Evolutionary conservation across 169 alveolate species (phyloP), one percentile per base, ranked within the genome.

Genomic region (Eimeria tenella): DNA sequence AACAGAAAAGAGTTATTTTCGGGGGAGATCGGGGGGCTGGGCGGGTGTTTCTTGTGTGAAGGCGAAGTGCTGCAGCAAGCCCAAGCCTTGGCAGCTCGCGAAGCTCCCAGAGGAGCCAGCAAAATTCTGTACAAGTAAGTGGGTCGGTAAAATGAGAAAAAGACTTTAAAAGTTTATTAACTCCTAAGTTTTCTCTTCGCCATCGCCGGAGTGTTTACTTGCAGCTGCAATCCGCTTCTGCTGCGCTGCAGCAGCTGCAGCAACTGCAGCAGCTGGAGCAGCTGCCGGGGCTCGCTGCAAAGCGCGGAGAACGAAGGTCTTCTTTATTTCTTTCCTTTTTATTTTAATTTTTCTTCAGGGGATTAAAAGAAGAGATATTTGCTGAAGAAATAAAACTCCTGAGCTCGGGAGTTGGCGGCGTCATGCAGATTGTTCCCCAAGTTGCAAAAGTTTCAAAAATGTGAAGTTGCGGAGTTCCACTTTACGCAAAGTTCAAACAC

Each of bases 51-150:
- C 6, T 60, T 60, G 15, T 68, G 11, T 13, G 13, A 19, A 79
- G 88, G 70, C 10, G 88, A 79, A 21, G 88, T 79, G 19, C 23
- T 79, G 53, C 31, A 9, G 56, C 21, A 50, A 9, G 88, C 88
- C 3, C 88, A 79, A 10, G 88, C 88, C 49, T 49, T 79, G 4
- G 88, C 88, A 4, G 71, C 71, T 19, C 50, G 56, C 50, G 60
- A 49, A 23, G 60, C 88, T 23, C 63, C 52, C 7, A 79, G 56
- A 52, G 88, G 88, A 15, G 88, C 88, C 71, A 53, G 71, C 53
- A 79, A 79, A 11, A 5, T 21, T n/a, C 52, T 79, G 4, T 79
- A 79, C 70, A 50, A 49, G 88, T 79, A 49, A 13, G 77, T n/a
- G 42, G 42, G 2, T 31, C 42, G 2, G 2, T 2, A 31, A 31